Percentiles rank a stretch among this genome's conserved stretches.
Evolutionary conservation across 768 basidiomycete species (phyloP).

Genomic region (Termitomyces sp.): DNA sequence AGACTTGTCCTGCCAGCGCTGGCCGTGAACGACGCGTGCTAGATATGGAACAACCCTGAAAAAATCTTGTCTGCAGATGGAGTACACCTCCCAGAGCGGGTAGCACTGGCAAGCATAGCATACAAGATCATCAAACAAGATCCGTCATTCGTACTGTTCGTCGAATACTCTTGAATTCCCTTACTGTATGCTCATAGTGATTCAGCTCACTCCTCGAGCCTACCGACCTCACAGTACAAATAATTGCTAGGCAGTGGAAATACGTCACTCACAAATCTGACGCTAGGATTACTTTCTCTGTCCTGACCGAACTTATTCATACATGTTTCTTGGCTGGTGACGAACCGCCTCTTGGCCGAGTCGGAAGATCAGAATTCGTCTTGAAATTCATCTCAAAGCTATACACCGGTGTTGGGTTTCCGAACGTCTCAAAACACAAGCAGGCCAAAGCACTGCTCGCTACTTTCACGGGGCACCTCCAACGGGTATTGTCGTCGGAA

Average conservation of each 20-base stretch:
- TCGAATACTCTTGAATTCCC: neutral
- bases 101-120: neutral
- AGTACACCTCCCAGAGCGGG: neutral
- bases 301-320: neutral
- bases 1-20: neutral
- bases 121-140: neutral
- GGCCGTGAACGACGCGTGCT: neutral
- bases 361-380: neutral
- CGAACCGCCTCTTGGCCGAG: too few species aligned
- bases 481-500: neutral
- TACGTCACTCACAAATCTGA: neutral
- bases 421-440: neutral
- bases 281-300: neutral
- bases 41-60: neutral
- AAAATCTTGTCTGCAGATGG: neutral
- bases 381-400: neutral
- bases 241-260: neutral
- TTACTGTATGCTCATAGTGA: neutral
- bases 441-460: neutral
- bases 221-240: neutral
- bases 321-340: neutral
- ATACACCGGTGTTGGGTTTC: neutral
- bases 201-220: neutral
- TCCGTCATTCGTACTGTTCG: neutral
- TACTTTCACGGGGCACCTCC: neutral